Evolutionary conservation across 1,139 yeast genomes (phyloP), one percentile per base, ranked within the genome.

Genomic region (Pichiaceae sp.): DNA sequence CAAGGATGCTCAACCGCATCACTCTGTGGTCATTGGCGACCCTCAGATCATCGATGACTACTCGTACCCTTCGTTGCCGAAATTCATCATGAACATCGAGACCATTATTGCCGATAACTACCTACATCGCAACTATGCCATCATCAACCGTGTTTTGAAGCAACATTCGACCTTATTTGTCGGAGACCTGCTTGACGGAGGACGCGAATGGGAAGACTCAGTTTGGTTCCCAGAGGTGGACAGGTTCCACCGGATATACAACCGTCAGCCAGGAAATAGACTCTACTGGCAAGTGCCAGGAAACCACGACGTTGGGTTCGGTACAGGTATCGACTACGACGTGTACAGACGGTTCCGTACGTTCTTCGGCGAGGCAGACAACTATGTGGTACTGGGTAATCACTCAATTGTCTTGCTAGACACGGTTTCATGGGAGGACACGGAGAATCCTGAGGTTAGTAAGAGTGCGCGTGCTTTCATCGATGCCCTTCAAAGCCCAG

Each of bases 101-200:
- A 63, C 65, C 42, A 57, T 62, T 39, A 47, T 69, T 7, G 70
- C 79, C 20, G 98, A 91, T 54, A 76, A 81, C 46, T 89, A 86
- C 53, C 76, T 86, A 42, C 78, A 75, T 45, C 66, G 93, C 43
- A 87, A 89, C 52, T 83, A 87, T 72, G 70, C 70, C 41, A 66
- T 68, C 39, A 63, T 83, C 35, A 80, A 83, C 46, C 49, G 61
- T 7, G 48, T 61, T 3, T 65, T 91, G 37, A 74, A 77, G 34
- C 96, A 97, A 0, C 82, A 89, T 50, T 65, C 85, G 3, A 75
- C 78, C 1, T 59, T 89, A 4, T 91, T 86, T 53, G 62, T 91
- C 32, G 98, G 98, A 0, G 98, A 91, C 54, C 60, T 89, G 41
- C 85, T 89, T 53, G 98, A 91, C 57, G 97, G 97, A 12, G 98